phyloP scores from a whole-genome alignment of 495 filamentous ascomycete species.

The Thermothielavioides terrestris region DNA sequence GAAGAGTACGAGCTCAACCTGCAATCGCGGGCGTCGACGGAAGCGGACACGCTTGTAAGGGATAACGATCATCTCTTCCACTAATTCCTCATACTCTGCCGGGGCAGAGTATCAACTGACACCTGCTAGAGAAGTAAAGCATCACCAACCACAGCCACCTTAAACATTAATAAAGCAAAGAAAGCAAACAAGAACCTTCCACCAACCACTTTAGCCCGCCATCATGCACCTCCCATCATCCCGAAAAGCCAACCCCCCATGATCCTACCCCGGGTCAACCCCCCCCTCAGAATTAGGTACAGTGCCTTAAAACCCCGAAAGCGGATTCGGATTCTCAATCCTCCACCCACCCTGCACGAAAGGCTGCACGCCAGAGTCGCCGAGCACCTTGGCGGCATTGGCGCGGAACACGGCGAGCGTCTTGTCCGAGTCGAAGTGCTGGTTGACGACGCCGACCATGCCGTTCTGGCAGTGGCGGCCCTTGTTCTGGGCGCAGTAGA shows the following conservation, averaged over 20 bases:
- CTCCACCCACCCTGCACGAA: slow-evolving; percentile 9
- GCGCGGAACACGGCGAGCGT: slow-evolving; percentile 1
- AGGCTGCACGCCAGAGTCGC: neutral
- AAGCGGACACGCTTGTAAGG: too few species aligned
- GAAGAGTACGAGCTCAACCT: too few species aligned
- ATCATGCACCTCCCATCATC: neutral
- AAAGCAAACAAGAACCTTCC: too few species aligned
- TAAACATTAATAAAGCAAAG: too few species aligned
- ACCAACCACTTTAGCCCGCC: too few species aligned
- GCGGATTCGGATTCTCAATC: slow-evolving; percentile 8
- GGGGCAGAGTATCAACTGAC: too few species aligned
- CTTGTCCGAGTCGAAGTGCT: slow-evolving; percentile 2
- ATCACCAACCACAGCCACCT: neutral
- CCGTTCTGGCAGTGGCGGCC: slow-evolving; percentile 16
- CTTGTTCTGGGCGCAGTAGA: slow-evolving; percentile 15
- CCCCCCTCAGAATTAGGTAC: neutral
- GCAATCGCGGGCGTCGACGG: too few species aligned
- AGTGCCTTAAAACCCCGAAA: slow-evolving; percentile 1
- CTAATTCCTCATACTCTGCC: too few species aligned
- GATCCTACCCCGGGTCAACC: neutral
- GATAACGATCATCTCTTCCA: too few species aligned
- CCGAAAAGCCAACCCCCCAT: neutral
- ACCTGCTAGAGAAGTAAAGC: too few species aligned
- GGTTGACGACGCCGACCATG: slow-evolving; percentile 18
- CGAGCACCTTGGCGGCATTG: neutral